Base-by-base conservation (phyloP, 768 basidiomycete species). In the Pisolithus tinctorius region DNA sequence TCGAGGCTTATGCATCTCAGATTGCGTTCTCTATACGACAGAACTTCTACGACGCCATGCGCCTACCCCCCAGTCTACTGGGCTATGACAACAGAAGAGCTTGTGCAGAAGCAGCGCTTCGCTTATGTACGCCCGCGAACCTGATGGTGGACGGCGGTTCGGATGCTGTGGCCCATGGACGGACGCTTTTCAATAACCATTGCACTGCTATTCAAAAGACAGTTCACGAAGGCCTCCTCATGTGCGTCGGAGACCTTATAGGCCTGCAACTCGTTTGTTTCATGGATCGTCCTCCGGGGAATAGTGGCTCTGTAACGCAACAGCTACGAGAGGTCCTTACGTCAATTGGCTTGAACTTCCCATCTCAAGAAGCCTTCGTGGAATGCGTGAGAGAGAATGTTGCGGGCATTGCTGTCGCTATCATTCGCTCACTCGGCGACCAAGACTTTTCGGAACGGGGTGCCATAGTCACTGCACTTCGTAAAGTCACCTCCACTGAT, bases 1-100 rank as follows among this genome's bases (percentile, higher is more conserved):
- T 91, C 58, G 76, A 83, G 55, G 76, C 82, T 8, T 93, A 95
- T 63, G 84, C 86, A 1, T 79, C 81, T 7, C 89, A 89, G 57
- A 72, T 93, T 47, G 83, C 87, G 0, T 78, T 72, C 56, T 84
- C 88, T 8, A 78, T 93, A 44, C 73, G 78, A 36, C 62, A 73
- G 37, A 69, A 69, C 4, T 64, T 67, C 10, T 63, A 71, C 13
- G 82, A 87, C 54, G 69, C 85, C 40, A 71, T 85, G 51, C 63
- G 69, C 8, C 72, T 95, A 7, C 84, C 89, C 3, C 82, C 83
- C 29, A 75, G 76, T 46, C 69, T 94, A 4, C 76, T 95, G 25
- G 95, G 95, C 0, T 96, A 85, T 63, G 58, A 68, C 14, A 81
- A 83, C 58, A 77, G 80, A 48, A 79, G 74, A 52, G 79, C 83